phyloP scores from a whole-genome alignment of 108 stramenopile species.

The Skeletonema marinoi region DNA sequence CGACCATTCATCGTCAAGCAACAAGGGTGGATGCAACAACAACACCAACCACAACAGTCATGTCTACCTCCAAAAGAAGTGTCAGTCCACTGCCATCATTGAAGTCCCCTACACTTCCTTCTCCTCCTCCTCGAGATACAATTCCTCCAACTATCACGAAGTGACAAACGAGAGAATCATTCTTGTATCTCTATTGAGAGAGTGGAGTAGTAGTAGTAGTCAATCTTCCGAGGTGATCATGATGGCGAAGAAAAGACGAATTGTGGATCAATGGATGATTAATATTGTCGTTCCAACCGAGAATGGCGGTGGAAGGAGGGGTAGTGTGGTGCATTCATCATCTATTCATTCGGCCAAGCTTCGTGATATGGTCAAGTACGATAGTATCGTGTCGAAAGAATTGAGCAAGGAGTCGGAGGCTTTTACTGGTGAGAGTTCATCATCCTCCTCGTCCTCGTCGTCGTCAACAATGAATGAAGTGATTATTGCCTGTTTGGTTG shows the following conservation, averaged over 20 bases:
- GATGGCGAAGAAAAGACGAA: background rate
- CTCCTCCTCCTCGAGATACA: background rate
- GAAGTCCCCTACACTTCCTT: background rate
- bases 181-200: background rate
- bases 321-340: background rate
- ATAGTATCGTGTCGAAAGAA: background rate
- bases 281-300: background rate
- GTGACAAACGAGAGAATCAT: background rate
- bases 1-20: too few species aligned
- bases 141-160: background rate
- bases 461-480: background rate
- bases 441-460: background rate
- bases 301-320: background rate
- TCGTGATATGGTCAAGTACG: background rate
- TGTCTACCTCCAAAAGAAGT: background rate
- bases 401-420: background rate
- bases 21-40: too few species aligned
- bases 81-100: background rate
- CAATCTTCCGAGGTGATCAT: background rate
- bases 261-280: constrained; percentile 3
- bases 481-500: background rate
- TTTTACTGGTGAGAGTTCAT: background rate
- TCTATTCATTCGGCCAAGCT: background rate
- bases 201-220: background rate
- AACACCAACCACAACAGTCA: too few species aligned